Evolutionary conservation across 768 basidiomycete genomes (phyloP), one percentile per base, ranked within the genome.

Genomic region (Lactarius hengduanensis): DNA sequence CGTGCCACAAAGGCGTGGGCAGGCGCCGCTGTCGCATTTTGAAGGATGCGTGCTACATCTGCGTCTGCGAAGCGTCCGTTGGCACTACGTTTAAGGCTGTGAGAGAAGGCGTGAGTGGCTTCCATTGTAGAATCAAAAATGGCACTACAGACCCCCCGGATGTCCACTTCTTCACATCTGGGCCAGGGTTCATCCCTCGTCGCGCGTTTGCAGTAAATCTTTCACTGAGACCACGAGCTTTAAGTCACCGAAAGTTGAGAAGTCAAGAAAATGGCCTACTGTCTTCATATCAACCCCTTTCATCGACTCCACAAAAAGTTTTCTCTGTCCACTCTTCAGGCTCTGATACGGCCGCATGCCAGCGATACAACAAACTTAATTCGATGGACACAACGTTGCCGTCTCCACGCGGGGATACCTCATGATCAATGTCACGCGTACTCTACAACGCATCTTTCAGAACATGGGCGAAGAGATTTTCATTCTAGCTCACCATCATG

Each of bases 381-480:
- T 93, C 92, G 40, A 91, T 73, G 0, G 91, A 90, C 65, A 86
- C 84, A 43, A 84, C 86, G 71, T 93, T 93, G 59, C 92, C 92
- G 73, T 86, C 78, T 43, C 91, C 92, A 11, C 85, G 82, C 43
- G 85, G 83, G 16, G 82, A 77, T 62, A 89, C 74, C 0, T 78
- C 77, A 68, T 90, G 89, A 65, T 79, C 72, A 0, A 72, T 11
- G 32, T 82, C 81, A 56, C 90, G 82, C 66, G 82, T 82, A 11
- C 77, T 65, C 87, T 89, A 65, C 8, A 28, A 53, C 45, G 15
- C 10, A 1, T 26, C 7, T 15, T 62, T 66, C 40, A 66, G 45
- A 32, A 20, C 62, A 9, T 4, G 3, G 40, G 9, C 4, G 13
- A 50, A 3, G 4, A 40, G 4, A 30, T 28, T 16, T 32, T 58